Conservation (phyloP, 164 flowering plant species). For the Aristolochia californica region DNA sequence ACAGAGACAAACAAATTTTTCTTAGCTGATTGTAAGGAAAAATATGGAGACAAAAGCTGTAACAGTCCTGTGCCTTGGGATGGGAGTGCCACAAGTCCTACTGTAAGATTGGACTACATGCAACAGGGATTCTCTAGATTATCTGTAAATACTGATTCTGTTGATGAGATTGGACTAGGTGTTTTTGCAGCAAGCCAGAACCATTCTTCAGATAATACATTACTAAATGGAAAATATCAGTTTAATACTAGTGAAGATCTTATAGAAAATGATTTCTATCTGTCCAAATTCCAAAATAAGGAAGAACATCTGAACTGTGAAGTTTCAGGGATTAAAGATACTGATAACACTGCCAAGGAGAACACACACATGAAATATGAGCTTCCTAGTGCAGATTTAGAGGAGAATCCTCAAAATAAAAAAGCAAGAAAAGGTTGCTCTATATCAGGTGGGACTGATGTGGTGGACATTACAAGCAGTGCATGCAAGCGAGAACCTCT, state of each 20-base stretch:
- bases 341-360: background rate
- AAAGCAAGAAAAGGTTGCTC: too few species aligned
- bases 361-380: background rate
- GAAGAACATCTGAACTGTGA: constrained; percentile 3
- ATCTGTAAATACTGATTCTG: background rate
- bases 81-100: background rate
- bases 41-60: background rate
- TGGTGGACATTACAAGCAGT: too few species aligned
- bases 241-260: constrained; percentile 15
- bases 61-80: background rate
- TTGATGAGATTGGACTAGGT: constrained; percentile 14
- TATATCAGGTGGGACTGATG: too few species aligned
- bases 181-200: constrained; percentile 17
- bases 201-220: constrained; percentile 19
- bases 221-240: constrained; percentile 19
- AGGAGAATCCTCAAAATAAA: too few species aligned
- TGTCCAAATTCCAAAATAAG: constrained; percentile 9
- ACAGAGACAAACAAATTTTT: background rate
- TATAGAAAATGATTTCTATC: background rate
- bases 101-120: background rate
- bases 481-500: too few species aligned
- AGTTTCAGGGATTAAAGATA: constrained; percentile 1
- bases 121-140: background rate
- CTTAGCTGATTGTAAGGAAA: background rate
- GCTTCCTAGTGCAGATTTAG: too few species aligned